Evolutionary conservation across 345 rosid species (phyloP).

Genomic region (Durio zibethinus): DNA sequence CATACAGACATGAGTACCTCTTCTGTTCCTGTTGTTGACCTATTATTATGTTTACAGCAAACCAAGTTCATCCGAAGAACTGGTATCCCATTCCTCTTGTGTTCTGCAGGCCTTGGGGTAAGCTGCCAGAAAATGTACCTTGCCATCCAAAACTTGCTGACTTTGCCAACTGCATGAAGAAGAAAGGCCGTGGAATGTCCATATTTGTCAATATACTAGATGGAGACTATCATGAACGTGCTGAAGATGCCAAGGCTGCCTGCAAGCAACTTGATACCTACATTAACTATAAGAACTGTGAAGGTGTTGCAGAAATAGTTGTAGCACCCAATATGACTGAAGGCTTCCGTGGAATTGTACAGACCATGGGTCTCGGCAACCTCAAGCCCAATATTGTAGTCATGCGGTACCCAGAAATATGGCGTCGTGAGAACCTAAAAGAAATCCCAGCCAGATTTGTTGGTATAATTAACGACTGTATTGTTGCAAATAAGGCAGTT

Average conservation of each 20-base stretch:
- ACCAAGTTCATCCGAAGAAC: conserved; percentile 98
- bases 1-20: neutral
- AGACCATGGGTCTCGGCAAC: conserved; percentile 98
- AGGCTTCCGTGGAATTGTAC: conserved; percentile 96
- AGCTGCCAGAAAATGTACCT: conserved; percentile 96
- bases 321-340: conserved; percentile 96
- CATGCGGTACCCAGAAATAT: conserved; percentile 98
- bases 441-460: conserved; percentile 94
- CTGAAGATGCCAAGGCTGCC: conserved; percentile 93
- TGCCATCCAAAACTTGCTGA: conserved; percentile 99
- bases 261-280: conserved; percentile 83
- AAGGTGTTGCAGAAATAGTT: conserved; percentile 98
- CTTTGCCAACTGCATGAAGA: conserved; percentile 99
- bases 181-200: conserved; percentile 99
- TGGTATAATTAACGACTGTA: conserved; percentile 23
- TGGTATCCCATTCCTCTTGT: conserved; percentile 99
- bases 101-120: conserved; percentile 99
- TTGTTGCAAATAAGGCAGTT: conserved; percentile 86
- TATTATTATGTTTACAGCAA: conserved; percentile 43
- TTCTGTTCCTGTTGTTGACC: neutral
- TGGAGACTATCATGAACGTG: conserved; percentile 91
- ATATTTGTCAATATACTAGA: conserved; percentile 80
- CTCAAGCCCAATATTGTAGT: conserved; percentile 97
- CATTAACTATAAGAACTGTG: conserved; percentile 89
- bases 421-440: conserved; percentile 90